Base-by-base conservation (phyloP, 805 yeast genomes). In the Priceomyces medius region DNA sequence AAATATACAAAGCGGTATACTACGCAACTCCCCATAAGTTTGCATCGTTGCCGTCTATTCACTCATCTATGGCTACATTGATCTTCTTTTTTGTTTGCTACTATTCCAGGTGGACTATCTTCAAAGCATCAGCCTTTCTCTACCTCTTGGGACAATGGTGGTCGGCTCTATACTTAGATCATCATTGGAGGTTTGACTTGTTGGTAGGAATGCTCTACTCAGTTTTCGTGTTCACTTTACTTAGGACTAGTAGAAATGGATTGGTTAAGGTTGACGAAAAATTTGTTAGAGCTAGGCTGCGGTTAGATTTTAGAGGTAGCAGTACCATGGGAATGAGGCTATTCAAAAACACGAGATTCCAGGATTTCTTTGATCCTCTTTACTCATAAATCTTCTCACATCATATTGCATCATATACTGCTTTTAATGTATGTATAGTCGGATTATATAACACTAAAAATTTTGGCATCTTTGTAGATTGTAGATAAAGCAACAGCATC, bases 161-260 rank as follows among this genome's bases (percentile, higher is more conserved):
- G 87, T 79, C 86, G 18, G 80, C 87, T 2, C 79, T 83, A 63
- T 83, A 83, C 51, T 58, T 83, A 43, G 88, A 82, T 55, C 88
- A 82, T 58, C 89, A 83, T 58, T 83, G 82, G 74, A 68, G 86
- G 44, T 58, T 81, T 26, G 88, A 83, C 54, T 61, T 82, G 39
- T 58, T 81, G 28, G 66, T 67, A 12, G 88, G 88, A 7, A 57
- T 77, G 54, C 23, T 66, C 3, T 83, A 83, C 61, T 73, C 85
- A 0, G 45, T 78, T 3, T 23, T 59, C 9, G 51, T 68, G 19
- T 80, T 74, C 56, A 53, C 68, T 2, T 9, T 75, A 2, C 63
- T 77, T 40, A 58, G 58, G 41, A 44, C 51, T 8, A 68, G 68
- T 49, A 53, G 43, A 14, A 34, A 43, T 13, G 53, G 63, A 7